phyloP scores from a whole-genome alignment of 306 rosid species.

The Citrullus amarus region DNA sequence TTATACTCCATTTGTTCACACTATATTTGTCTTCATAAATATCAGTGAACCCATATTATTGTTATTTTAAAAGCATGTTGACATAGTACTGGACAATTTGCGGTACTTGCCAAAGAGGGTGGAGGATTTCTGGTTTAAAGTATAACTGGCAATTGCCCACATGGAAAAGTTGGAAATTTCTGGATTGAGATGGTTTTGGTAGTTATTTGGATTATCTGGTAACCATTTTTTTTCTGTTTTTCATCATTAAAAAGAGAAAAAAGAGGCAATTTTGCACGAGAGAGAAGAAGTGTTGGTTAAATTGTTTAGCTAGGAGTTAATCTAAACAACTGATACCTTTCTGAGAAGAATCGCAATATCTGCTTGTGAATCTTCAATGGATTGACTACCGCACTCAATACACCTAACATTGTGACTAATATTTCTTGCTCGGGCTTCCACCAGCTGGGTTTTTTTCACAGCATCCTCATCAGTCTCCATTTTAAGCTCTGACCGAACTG shows the following conservation, averaged over 20 bases:
- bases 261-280: not conserved
- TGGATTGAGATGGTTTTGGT: not conserved
- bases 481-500: not conserved
- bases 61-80: no score
- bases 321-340: constrained; percentile 33
- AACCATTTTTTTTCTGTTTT: not conserved
- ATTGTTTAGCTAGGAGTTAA: not conserved
- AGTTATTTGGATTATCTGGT: not conserved
- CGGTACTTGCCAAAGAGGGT: not conserved
- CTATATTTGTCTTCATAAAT: no score
- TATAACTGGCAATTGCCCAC: not conserved
- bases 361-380: constrained; percentile 86
- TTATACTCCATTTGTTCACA: no score
- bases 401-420: constrained; percentile 93
- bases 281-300: constrained; percentile 3
- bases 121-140: not conserved
- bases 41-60: no score
- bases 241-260: not conserved
- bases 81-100: no score
- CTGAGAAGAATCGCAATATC: constrained; percentile 93
- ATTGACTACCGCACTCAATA: constrained; percentile 95
- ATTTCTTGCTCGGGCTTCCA: constrained; percentile 75
- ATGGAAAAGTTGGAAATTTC: not conserved
- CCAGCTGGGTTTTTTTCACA: constrained; percentile 37
- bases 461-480: constrained; percentile 65